These are phyloP conservation scores for Ogataea methylovora DNA, from an alignment of 805 yeast genomes.

Conservation along the genomic window DNA sequence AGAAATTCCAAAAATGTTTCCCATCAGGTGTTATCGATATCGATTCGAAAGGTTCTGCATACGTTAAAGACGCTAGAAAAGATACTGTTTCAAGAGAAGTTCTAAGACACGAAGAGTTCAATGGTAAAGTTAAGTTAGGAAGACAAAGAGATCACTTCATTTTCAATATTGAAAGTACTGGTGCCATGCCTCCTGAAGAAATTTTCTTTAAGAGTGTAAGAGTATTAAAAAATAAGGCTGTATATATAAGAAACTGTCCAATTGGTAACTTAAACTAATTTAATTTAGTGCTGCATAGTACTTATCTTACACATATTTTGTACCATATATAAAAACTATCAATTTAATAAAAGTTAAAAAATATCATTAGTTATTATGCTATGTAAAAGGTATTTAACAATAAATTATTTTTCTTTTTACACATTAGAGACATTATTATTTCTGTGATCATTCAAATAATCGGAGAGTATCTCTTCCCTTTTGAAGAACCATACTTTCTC, in stretches of 20 bases:
- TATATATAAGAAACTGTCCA: conserved; percentile 71
- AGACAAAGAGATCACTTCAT: conserved; percentile 89
- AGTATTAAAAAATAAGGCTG: conserved; percentile 78
- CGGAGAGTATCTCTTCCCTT: conserved; percentile 6
- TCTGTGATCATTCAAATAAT: conserved; percentile 1
- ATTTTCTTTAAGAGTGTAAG: conserved; percentile 87
- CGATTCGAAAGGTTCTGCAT: conserved; percentile 59
- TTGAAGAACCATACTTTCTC: conserved; percentile 14
- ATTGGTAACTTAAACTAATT: conserved; percentile 36
- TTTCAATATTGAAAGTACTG: conserved; percentile 89
- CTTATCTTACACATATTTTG: no score
- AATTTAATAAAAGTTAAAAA: no score
- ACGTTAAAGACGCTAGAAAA: conserved; percentile 80
- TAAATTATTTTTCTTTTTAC: neutral
- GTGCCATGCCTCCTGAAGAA: conserved; percentile 96
- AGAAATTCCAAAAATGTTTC: conserved; percentile 80
- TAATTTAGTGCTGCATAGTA: no score
- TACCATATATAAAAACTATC: no score
- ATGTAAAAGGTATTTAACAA: no score
- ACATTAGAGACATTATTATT: neutral
- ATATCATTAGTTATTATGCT: no score
- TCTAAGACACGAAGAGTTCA: conserved; percentile 84
- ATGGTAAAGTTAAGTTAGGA: conserved; percentile 84
- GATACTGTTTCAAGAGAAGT: conserved; percentile 98
- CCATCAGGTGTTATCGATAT: conserved; percentile 89